Evolutionary conservation across 768 basidiomycete species (phyloP).

Genomic region (Termitomyces eurrhizus): DNA sequence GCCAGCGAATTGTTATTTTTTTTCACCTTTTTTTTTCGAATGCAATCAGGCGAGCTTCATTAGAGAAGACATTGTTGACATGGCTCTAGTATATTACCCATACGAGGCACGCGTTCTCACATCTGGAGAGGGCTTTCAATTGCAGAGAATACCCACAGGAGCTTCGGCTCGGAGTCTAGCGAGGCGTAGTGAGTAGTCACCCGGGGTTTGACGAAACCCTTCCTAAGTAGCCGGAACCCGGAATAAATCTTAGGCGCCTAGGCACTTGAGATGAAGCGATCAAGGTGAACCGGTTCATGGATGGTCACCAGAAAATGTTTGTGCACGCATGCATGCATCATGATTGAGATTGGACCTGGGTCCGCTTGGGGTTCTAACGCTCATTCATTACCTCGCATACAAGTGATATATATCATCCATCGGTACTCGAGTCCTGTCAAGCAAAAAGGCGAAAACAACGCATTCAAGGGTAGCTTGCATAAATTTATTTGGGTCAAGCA

Average conservation of each 20-base stretch:
- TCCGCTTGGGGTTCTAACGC: too few relatives aligned
- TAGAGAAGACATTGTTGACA: not conserved
- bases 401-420: not conserved
- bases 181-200: not conserved
- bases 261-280: not conserved
- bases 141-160: not conserved
- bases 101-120: not conserved
- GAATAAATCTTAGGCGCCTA: not conserved
- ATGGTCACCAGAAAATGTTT: too few relatives aligned
- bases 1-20: not conserved
- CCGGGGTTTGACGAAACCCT: not conserved
- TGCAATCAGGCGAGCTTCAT: not conserved
- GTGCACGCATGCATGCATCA: too few relatives aligned
- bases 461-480: too few relatives aligned
- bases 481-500: not conserved
- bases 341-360: too few relatives aligned
- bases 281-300: too few relatives aligned
- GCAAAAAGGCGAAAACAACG: not conserved
- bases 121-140: not conserved
- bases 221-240: not conserved
- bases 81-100: not conserved
- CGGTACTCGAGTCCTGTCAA: not conserved
- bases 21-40: too few relatives aligned
- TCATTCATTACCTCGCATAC: not conserved
- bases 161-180: not conserved